Base-by-base conservation (phyloP, 2,329 filamentous ascomycete genomes). In the Epichloe glyceriae region DNA sequence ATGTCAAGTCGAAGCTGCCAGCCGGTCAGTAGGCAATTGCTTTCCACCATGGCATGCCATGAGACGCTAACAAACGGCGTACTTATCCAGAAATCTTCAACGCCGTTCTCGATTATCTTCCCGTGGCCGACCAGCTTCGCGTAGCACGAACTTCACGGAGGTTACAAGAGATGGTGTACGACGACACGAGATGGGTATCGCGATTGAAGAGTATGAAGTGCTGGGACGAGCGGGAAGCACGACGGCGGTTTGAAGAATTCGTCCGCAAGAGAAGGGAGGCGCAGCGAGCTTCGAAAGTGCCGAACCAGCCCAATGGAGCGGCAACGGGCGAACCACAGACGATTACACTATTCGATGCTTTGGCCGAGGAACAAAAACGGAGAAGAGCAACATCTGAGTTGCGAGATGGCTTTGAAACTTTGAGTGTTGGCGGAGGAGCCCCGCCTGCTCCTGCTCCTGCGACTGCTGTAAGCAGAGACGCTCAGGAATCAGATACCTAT, bases 81-180 rank as follows among this genome's bases (percentile, higher is more conserved):
- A 20, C 15, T n/a, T 38, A 1, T 15, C 2, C 51, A 88, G 91
- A 97, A 71, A 88, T 97, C 58, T 80, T 97, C 59, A 85, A 85
- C 33, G 78, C 82, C 0, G 89, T 98, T 57, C 79, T 98, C 62
- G 88, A 96, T 64, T 89, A 94, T 70, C 80, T 97, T 39, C 85
- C 88, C 39, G 78, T 95, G 30, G 73, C 84, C 53, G 91, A 96
- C 66, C 83, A 95, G 61, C 79, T 97, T 64, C 81, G 82, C 58
- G 91, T 88, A 63, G 91, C 93, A 43, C 83, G 85, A 55, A 83
- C 86, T 22, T 95, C 88, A 52, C 85, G 80, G 62, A 86, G 88
- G 54, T 80, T 97, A 76, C 85, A 86, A 63, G 93, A 98, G 69
- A 98, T 98, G 90, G 90, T 96, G 3, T 98, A 97, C 68, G 93